Evolutionary conservation across 352 stramenopile genomes (phyloP).

Genomic region (Phytophthora sojae): DNA sequence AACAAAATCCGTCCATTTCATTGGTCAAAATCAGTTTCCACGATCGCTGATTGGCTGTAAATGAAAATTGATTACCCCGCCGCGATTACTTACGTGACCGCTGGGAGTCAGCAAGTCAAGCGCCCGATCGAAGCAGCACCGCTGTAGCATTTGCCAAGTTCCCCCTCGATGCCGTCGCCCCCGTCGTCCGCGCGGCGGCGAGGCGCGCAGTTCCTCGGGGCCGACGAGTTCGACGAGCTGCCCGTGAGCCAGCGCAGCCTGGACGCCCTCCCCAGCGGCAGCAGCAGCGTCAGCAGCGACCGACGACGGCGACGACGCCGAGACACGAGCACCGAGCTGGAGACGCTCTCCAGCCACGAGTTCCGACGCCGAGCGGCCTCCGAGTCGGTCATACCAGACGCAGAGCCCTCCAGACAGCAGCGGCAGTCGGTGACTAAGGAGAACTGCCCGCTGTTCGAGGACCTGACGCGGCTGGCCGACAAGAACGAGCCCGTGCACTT

Average conservation of each 20-base stretch:
- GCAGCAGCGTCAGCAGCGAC: neutral
- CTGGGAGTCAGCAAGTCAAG: neutral
- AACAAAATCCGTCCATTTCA: neutral
- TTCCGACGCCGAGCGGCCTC: constrained; percentile 28
- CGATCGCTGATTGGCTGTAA: neutral
- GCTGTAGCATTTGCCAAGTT: constrained; percentile 20
- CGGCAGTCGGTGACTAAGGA: constrained; percentile 31
- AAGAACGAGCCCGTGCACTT: constrained; percentile 58
- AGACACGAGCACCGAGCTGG: constrained; percentile 23
- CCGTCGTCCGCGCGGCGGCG: neutral
- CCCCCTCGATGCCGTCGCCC: constrained; percentile 20
- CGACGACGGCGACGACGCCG: constrained; percentile 12
- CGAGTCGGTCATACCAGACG: constrained; percentile 13
- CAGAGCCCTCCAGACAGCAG: neutral
- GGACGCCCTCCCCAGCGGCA: neutral
- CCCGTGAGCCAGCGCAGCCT: constrained; percentile 23
- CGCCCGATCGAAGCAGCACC: neutral
- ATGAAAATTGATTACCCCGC: constrained; percentile 11
- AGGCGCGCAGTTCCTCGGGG: constrained; percentile 11
- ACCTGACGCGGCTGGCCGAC: constrained; percentile 58
- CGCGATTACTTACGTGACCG: neutral
- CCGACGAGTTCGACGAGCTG: constrained; percentile 26
- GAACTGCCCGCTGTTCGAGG: constrained; percentile 50
- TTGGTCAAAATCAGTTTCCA: neutral
- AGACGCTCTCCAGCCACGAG: constrained; percentile 26